Evolutionary conservation across 441 rosid species (phyloP).

Genomic region (Jatropha multifida): DNA sequence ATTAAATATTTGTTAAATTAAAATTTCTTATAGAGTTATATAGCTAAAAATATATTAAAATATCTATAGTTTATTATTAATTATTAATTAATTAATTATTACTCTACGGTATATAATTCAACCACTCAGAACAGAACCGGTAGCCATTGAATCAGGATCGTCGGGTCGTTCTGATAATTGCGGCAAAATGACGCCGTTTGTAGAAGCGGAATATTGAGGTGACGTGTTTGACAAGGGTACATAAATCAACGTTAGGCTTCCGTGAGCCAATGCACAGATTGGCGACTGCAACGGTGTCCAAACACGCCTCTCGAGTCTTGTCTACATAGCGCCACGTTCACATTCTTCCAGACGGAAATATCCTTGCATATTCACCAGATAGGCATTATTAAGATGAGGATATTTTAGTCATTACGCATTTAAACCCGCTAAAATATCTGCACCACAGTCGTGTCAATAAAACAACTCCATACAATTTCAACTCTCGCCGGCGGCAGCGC

Average conservation of each 20-base stretch:
- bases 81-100: too few relatives aligned
- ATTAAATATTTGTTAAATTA: too few relatives aligned
- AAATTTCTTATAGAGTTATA: too few relatives aligned
- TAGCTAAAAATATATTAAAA: too few relatives aligned
- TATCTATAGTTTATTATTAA: too few relatives aligned
- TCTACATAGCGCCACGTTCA: slow-evolving; percentile 38
- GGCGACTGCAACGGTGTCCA: slow-evolving; percentile 33
- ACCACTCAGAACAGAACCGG: too few relatives aligned
- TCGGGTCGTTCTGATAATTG: neutral
- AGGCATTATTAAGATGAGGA: slow-evolving; percentile 15
- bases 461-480: slow-evolving; percentile 19
- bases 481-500: slow-evolving; percentile 2
- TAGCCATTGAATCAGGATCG: neutral
- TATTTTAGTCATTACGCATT: slow-evolving; percentile 24
- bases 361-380: slow-evolving; percentile 26
- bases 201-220: neutral
- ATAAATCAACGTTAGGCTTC: neutral
- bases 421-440: slow-evolving; percentile 40
- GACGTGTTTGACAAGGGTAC: slow-evolving; percentile 30
- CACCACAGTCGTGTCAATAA: slow-evolving; percentile 16
- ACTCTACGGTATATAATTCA: too few relatives aligned
- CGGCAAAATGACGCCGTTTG: neutral
- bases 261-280: slow-evolving; percentile 30
- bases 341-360: slow-evolving; percentile 25
- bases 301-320: slow-evolving; percentile 41